Base-by-base conservation (phyloP, 1,284 basidiomycete species). In the Chalciporus sp. region DNA sequence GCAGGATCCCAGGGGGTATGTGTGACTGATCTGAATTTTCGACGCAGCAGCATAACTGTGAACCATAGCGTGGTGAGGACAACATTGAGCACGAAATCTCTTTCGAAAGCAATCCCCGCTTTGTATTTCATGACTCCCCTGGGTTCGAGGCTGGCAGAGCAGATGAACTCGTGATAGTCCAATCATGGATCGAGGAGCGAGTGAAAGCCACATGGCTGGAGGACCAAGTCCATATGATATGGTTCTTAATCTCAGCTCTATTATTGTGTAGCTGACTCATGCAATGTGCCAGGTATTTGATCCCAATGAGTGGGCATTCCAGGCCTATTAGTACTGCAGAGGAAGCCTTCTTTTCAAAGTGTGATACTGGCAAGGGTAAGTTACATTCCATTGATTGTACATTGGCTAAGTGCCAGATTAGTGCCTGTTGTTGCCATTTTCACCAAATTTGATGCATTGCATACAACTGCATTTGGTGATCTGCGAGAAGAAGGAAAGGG, bases 121-220 rank as follows among this genome's bases (percentile, higher is more conserved):
- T 68, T 50, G 51, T 70, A 2, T 69, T 71, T 49, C 68, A 71
- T 39, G 68, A 70, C 47, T 71, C 68, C 2, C 28, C 61, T 8
- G 68, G 68, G 11, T 64, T 70, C 27, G 69, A 70, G 46, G 52
- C 63, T 14, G 66, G 66, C 12, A 45, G 50, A 1, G 54, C 41
- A 10, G 52, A 53, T 16, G 64, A 69, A 39, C 43, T 69, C 5
- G 33, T 49, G 2, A 52, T 31, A 16, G 57, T 67, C 11, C 50
- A 59, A 20, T 45, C 53, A 8, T 70, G 70, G 48, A 59, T 70
- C 9, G 28, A 41, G 4, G 35, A 44, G 3, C 50, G 58, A 14
- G 51, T 59, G 0, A 49, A 37, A 4, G 27, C 37, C 2, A 20
- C 16, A 12, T 19, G 12, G 0, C 19, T 64, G 2, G 16, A 31